These are phyloP conservation scores for Tetraselmis chui DNA, from an alignment of 139 green algal genomes.

Conservation along the genomic window DNA sequence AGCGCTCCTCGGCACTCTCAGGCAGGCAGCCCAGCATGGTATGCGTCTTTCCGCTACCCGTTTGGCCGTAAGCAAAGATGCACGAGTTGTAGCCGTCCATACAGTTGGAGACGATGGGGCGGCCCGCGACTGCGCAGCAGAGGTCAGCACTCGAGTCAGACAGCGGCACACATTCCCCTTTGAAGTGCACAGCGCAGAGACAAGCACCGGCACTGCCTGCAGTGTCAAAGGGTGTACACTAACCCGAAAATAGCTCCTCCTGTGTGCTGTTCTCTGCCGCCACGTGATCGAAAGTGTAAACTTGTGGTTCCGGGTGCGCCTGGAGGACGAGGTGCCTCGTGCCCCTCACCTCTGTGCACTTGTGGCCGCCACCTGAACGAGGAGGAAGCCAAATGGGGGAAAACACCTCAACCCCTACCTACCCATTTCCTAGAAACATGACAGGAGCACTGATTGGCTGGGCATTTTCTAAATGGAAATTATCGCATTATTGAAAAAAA, in stretches of 20 bases:
- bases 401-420: no score
- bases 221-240: no score
- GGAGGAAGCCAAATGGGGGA: background rate
- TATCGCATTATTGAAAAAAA: no score
- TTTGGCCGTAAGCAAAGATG: conserved; percentile 76
- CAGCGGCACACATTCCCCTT: no score
- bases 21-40: conserved; percentile 54
- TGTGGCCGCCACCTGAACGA: background rate
- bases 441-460: no score
- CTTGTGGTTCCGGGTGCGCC: conserved; percentile 12
- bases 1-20: background rate
- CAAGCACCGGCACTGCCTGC: background rate
- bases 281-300: conserved; percentile 53
- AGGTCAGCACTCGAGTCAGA: no score
- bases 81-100: conserved; percentile 62
- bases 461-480: no score
- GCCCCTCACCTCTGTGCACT: background rate
- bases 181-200: no score
- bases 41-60: conserved; percentile 67
- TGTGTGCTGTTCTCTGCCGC: conserved; percentile 32
- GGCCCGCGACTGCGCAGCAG: conserved; percentile 36
- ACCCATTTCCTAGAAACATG: no score
- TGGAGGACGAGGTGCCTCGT: conserved; percentile 17
- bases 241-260: conserved; percentile 51
- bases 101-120: conserved; percentile 46